A percentile compares a stretch with the other conserved stretches of the same genome.
Evolutionary conservation across 345 rosid genomes (phyloP).

Genomic region (Trapa bicornis): DNA sequence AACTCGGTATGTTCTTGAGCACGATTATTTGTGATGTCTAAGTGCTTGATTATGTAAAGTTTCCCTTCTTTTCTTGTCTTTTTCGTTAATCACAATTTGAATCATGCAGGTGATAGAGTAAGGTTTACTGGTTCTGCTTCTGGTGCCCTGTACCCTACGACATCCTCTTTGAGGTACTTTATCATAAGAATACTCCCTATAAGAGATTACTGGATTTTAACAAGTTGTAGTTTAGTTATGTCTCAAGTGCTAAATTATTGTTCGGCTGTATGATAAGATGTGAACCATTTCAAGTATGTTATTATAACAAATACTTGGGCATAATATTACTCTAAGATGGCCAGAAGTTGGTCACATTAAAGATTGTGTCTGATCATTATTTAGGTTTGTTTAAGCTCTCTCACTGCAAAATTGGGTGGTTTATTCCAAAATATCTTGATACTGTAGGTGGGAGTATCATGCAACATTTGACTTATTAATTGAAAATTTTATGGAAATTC

Average conservation of each 20-base stretch:
- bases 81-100: slow-evolving; percentile 14
- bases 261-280: neutral
- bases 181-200: neutral
- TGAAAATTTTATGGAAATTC: neutral
- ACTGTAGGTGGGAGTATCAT: neutral
- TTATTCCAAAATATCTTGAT: neutral
- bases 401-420: neutral
- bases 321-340: neutral
- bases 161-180: slow-evolving; percentile 47
- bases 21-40: slow-evolving; percentile 1
- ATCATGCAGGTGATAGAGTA: slow-evolving; percentile 66
- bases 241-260: neutral
- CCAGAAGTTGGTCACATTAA: neutral
- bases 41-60: neutral
- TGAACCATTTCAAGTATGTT: neutral
- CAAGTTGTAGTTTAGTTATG: neutral
- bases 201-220: neutral
- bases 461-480: neutral
- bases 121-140: slow-evolving; percentile 34
- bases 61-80: neutral
- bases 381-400: neutral
- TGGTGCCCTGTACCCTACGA: slow-evolving; percentile 31
- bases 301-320: neutral
- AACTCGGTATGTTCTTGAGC: slow-evolving; percentile 38
- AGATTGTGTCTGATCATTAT: neutral